Percentiles rank a stretch among this genome's conserved stretches.
These are phyloP conservation scores for Vigna nakashimae DNA, from an alignment of 306 rosid genomes.

Conservation along the genomic window DNA sequence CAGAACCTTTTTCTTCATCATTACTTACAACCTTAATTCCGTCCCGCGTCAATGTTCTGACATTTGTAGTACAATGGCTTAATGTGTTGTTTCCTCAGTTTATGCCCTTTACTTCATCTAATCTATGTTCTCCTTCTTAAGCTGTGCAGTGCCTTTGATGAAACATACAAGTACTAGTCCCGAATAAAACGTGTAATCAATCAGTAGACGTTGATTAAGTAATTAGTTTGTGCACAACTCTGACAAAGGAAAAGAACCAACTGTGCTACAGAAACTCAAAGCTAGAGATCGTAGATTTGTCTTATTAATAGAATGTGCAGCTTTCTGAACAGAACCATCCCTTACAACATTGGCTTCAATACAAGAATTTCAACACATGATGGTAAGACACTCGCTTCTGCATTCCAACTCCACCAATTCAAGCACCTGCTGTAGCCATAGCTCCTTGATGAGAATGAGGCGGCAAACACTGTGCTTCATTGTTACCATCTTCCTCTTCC, in stretches of 20 bases:
- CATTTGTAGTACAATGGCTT: not conserved
- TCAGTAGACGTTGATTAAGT: not conserved
- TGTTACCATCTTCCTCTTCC: conserved; percentile 52
- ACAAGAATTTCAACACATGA: conserved; percentile 14
- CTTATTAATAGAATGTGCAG: conserved; percentile 3
- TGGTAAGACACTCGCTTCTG: not conserved
- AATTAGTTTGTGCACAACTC: conserved; percentile 25
- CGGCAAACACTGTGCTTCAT: conserved; percentile 33
- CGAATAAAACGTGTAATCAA: conserved; percentile 3
- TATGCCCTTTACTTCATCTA: not conserved
- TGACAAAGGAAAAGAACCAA: not conserved
- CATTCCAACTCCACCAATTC: not conserved
- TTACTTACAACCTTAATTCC: not conserved
- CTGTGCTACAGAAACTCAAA: not conserved
- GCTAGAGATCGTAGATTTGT: conserved; percentile 5
- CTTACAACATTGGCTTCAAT: not conserved
- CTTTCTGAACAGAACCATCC: conserved; percentile 21
- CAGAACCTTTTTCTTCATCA: not conserved
- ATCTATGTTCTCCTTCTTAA: not conserved
- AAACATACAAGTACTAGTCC: not conserved
- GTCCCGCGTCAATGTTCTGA: not conserved
- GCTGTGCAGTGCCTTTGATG: conserved; percentile 9
- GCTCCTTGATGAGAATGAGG: conserved; percentile 44
- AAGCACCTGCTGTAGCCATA: conserved; percentile 62
- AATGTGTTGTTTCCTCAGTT: not conserved